Evolutionary conservation across 148 eudicot genomes (phyloP).

Genomic region (Gaultheria prostrata): DNA sequence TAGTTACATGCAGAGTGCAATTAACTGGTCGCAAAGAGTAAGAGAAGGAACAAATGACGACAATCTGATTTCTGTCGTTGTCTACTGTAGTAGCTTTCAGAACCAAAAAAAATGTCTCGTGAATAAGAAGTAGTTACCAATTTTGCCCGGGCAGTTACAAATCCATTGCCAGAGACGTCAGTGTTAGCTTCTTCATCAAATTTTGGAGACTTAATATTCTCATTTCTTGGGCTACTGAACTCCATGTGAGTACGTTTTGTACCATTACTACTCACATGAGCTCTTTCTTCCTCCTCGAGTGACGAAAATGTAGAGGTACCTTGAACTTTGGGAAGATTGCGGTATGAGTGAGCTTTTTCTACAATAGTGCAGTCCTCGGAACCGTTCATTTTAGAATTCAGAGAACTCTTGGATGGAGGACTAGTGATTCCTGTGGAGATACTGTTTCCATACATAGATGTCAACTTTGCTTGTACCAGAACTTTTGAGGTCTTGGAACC

Average conservation of each 20-base stretch:
- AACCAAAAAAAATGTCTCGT: background rate
- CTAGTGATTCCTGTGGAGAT: constrained; percentile 29
- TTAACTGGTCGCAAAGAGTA: background rate
- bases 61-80: background rate
- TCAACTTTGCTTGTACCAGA: constrained; percentile 41
- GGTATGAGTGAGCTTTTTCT: constrained; percentile 38
- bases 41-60: background rate
- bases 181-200: constrained; percentile 51
- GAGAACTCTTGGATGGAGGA: constrained; percentile 21
- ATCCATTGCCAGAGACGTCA: constrained; percentile 59
- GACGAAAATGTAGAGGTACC: constrained; percentile 29
- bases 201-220: constrained; percentile 57
- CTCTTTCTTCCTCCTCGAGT: constrained; percentile 56
- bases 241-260: constrained; percentile 59
- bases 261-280: constrained; percentile 38
- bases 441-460: constrained; percentile 43
- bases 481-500: constrained; percentile 42
- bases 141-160: constrained; percentile 92
- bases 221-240: constrained; percentile 57
- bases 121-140: constrained; percentile 44
- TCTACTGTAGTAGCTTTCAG: background rate
- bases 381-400: constrained; percentile 27
- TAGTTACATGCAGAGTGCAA: background rate
- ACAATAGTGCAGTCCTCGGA: constrained; percentile 50
- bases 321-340: constrained; percentile 29